A percentile compares a stretch with the other conserved stretches of the same genome.
Conservation (phyloP, 2,329 filamentous ascomycete genomes). For the Anisogramma anomala region DNA sequence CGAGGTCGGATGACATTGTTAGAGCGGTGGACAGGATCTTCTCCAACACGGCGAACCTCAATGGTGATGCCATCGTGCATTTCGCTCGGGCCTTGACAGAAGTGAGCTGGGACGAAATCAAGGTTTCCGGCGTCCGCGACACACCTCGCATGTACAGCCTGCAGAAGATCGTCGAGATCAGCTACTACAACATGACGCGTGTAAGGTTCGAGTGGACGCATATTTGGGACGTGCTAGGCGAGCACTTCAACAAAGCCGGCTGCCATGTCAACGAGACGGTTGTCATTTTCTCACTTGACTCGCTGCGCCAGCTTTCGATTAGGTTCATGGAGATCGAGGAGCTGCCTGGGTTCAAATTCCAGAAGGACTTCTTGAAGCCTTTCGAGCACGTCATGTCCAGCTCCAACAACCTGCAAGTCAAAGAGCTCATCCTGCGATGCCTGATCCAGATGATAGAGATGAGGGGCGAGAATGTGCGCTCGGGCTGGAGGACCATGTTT, state of each 20-base stretch:
- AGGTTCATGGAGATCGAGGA: slow-evolving; percentile 98
- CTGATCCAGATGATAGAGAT: slow-evolving; percentile 99
- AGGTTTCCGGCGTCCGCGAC: slow-evolving; percentile 90
- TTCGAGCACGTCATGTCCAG: slow-evolving; percentile 97
- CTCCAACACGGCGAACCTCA: slow-evolving; percentile 86
- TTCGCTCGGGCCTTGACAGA: slow-evolving; percentile 88
- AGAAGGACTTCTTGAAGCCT: slow-evolving; percentile 97
- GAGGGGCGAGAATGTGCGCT: slow-evolving; percentile 89
- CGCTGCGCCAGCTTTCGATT: slow-evolving; percentile 90
- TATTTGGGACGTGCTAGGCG: slow-evolving; percentile 94
- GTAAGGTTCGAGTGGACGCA: slow-evolving; percentile 97
- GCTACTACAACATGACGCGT: slow-evolving; percentile 98
- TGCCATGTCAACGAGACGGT: slow-evolving; percentile 94
- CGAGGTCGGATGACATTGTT: slow-evolving; percentile 83
- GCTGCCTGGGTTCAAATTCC: slow-evolving; percentile 96
- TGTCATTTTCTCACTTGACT: slow-evolving; percentile 95
- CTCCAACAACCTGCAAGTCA: slow-evolving; percentile 80
- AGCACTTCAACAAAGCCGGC: slow-evolving; percentile 96
- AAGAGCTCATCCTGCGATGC: slow-evolving; percentile 93
- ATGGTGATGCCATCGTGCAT: slow-evolving; percentile 86
- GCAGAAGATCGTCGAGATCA: slow-evolving; percentile 97
- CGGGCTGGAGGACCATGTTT: slow-evolving; percentile 99
- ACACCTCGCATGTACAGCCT: slow-evolving; percentile 93
- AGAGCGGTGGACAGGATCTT: slow-evolving; percentile 93
- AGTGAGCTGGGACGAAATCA: slow-evolving; percentile 98